Evolutionary conservation across 257 asterid genomes (phyloP).

Genomic region (Solanum sitiens): DNA sequence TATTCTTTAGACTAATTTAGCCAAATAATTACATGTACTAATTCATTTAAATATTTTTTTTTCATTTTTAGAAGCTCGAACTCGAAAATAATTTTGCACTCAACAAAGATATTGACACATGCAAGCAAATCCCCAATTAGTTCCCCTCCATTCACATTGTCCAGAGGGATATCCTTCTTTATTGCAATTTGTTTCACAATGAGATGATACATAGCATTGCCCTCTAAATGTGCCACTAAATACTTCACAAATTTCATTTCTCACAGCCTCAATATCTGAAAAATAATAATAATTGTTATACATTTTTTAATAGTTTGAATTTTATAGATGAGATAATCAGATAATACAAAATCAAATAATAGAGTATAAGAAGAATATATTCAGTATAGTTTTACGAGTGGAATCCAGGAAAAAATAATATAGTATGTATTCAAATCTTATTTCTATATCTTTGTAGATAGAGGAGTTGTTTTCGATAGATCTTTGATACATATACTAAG

Average conservation of each 20-base stretch:
- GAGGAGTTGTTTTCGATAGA: background rate
- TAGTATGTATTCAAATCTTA: background rate
- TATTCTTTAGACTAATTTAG: no score
- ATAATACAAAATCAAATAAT: background rate
- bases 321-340: background rate
- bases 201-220: background rate
- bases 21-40: no score
- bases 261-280: background rate
- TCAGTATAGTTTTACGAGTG: background rate
- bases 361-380: background rate
- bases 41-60: no score
- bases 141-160: background rate
- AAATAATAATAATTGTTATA: background rate
- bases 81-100: background rate
- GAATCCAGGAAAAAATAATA: background rate
- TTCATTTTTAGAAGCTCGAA: background rate
- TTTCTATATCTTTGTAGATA: background rate
- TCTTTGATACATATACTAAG: background rate
- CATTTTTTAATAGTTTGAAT: background rate
- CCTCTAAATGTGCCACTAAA: background rate
- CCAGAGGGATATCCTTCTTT: background rate
- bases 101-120: background rate
- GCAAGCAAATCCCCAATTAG: background rate
- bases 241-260: background rate
- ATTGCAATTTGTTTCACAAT: background rate